Evolutionary conservation across 176 grass and related monocot genomes (phyloP), one percentile per base, ranked within the genome.

Genomic region (Chloris gayana): DNA sequence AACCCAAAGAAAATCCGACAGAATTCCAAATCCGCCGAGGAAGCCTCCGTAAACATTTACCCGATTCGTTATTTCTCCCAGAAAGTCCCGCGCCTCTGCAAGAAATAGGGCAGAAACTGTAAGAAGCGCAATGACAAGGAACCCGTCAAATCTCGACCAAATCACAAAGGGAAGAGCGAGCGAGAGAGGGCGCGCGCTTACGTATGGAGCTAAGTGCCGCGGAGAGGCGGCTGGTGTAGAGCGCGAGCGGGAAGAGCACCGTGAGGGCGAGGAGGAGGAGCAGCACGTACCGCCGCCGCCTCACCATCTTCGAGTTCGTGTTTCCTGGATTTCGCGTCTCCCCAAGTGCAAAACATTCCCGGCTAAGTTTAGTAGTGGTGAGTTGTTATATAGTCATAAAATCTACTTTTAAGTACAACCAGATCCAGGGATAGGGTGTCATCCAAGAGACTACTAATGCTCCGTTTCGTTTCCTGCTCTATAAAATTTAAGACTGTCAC

Each of bases 191-290:
- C 6, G 38, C 6, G 50, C 29, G 62, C 74, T 83, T 34, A 88
- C 86, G 68, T 17, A 74, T 79, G 67, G 80, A 61, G 32, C 31
- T 62, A 2, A 76, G 58, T 39, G n/a, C 25, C 34, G 21, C 33
- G 4, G 74, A 56, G 49, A 88, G 74, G 45, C 30, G 74, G 38
- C 12, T 59, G 14, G 80, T 79, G 86, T 78, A 83, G 74, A 88
- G 68, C 42, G 65, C 80, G 27, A 88, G 59, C 27, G 68, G 86
- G 45, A 27, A 76, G 60, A 88, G 68, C 74, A 88, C 67, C 27
- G 80, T 83, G 35, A 83, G 44, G 46, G 37, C 26, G 49, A 88
- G 80, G 66, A 88, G 80, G 0, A 83, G 57, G 15, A 83, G 59
- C 24, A 83, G 29, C 67, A 79, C 75, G 18, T 24, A 70, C 66